Evolutionary conservation across 257 asterid genomes (phyloP), one percentile per base, ranked within the genome.

Genomic region (Nicotiana undulata): DNA sequence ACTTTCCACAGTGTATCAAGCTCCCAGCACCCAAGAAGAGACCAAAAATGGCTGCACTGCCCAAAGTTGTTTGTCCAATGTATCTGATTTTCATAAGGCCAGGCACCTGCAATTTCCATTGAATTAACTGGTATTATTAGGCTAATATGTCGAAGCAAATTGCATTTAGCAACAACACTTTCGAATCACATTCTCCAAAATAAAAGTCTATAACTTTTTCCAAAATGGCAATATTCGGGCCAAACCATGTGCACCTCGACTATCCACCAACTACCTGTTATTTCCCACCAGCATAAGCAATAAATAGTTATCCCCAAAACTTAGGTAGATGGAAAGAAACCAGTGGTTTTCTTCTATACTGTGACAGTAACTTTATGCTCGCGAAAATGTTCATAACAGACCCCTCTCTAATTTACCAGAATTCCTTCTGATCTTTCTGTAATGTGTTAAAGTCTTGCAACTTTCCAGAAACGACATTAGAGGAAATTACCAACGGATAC

Each of bases 11-110:
- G 67, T 93, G 96, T 85, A 93, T 93, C 85, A 93, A 91, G 88
- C 98, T 91, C 87, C 97, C 97, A 63, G 98, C 98, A n/a, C 97
- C 95, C 81, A 91, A 84, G 88, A 93, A 91, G 77, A 93, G 98
- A 63, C 98, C 98, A 82, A 91, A 93, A 8, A 93, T 82, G 7
- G 98, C 98, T 70, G 98, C 98, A 84, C 98, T 91, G 66, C 97
- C 96, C 4, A 92, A 68, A 0, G 98, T 92, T 0, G 96, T 92
- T 83, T 92, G 96, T 51, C 98, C 98, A 79, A 91, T 93, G 63
- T 93, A 84, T 37, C 98, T 88, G 67, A 93, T 93, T 88, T 93
- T 93, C 51, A 92, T 79, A 28, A 92, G 85, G 32, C 96, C 97
- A 4, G 98, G 98, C 82, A 92, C 92, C 98, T 93, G 94, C 85